Evolutionary conservation across 306 rosid genomes (phyloP).

Genomic region (Fragaria iinumae): DNA sequence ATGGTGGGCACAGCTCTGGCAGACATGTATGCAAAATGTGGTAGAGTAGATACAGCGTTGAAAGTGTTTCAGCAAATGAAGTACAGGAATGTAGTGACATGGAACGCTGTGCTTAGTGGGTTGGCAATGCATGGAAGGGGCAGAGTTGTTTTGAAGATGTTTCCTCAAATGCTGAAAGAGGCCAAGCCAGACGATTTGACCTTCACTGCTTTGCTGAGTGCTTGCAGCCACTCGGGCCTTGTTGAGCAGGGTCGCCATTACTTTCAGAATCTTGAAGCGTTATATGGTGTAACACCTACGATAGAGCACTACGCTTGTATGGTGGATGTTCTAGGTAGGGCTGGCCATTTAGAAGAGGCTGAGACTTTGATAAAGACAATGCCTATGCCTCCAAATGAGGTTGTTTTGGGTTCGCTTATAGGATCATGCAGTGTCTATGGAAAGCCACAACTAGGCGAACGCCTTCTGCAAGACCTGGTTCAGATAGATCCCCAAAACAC

Average conservation of each 20-base stretch:
- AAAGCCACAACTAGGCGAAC: constrained; percentile 55
- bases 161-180: constrained; percentile 53
- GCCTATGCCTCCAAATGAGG: constrained; percentile 70
- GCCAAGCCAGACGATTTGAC: constrained; percentile 66
- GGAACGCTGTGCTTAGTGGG: constrained; percentile 78
- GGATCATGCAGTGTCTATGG: constrained; percentile 62
- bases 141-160: constrained; percentile 40
- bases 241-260: constrained; percentile 54
- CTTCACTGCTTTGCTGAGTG: constrained; percentile 63
- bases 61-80: constrained; percentile 44
- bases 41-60: constrained; percentile 47
- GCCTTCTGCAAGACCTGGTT: constrained; percentile 46
- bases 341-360: constrained; percentile 65
- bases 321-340: constrained; percentile 72
- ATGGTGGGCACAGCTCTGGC: constrained; percentile 65
- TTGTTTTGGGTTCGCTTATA: constrained; percentile 67
- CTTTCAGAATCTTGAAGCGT: constrained; percentile 47
- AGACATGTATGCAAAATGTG: constrained; percentile 79
- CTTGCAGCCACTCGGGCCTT: constrained; percentile 72
- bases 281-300: constrained; percentile 39
- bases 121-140: constrained; percentile 74
- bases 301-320: constrained; percentile 74
- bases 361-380: constrained; percentile 38
- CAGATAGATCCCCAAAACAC: constrained; percentile 56
- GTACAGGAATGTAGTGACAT: constrained; percentile 57